Evolutionary conservation across 768 basidiomycete genomes (phyloP), one percentile per base, ranked within the genome.

Genomic region (Suillus discolor): DNA sequence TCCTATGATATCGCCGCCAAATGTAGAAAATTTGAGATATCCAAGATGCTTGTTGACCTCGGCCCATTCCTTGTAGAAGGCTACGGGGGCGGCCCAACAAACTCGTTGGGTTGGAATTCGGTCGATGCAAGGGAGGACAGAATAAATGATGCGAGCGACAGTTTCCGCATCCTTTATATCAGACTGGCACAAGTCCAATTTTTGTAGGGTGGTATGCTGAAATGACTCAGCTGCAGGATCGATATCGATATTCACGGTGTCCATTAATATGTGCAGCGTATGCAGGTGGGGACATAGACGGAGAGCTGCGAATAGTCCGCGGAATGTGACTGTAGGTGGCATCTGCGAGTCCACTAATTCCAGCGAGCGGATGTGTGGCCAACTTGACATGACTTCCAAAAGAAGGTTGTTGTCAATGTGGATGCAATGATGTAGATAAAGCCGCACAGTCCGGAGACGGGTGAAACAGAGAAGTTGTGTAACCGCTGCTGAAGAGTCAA

Each of bases 131-230:
- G 54, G 54, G 54, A 55, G 18, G 20, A 36, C 6, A 12, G 34
- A 55, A 34, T n/a, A 55, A 6, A 55, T 55, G 12, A 55, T 55
- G 36, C 34, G 54, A 34, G 54, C 31, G 34, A 55, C 54, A 55
- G 6, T 20, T 55, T 55, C 20, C 13, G 34, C 54, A 55, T 36
- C 34, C 1, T 34, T 3, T 55, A 55, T 20, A n/a, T 36, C 20
- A 55, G 54, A 34, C 54, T 18, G 31, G 34, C 6, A n/a, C 3
- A 55, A n/a, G 34, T 55, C 31, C 34, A 55, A 55, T n/a, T 6
- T 36, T 7, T 55, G 54, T 4, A 55, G 36, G 34, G 20, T 36
- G 34, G 54, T 55, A n/a, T 36, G 31, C 36, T 55, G 54, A n/a
- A 55, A 36, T 36, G 12, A 6, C 34, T 36, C 34, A 12, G 54